phyloP scores from a whole-genome alignment of 345 rosid species.

The Geranium rotundifolium region DNA sequence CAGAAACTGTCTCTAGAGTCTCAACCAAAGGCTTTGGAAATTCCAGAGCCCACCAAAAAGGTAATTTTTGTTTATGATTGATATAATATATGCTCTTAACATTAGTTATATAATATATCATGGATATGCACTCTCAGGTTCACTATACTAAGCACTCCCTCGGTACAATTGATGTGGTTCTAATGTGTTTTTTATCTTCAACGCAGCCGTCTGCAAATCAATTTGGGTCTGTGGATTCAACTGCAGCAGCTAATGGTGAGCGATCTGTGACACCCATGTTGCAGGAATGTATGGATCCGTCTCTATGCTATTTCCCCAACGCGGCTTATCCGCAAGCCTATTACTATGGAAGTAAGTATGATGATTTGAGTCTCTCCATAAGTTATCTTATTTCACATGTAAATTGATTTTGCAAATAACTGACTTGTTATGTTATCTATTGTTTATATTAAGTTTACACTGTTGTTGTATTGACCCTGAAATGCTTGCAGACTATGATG shows the following conservation, averaged over 20 bases:
- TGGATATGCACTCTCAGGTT: not conserved
- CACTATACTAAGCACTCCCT: too few species aligned
- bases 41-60: slow-evolving; percentile 70
- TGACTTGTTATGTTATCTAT: not conserved
- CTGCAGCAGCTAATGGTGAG: slow-evolving; percentile 36
- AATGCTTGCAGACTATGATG: slow-evolving; percentile 31
- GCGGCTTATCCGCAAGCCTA: slow-evolving; percentile 37
- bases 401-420: not conserved
- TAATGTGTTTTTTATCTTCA: not conserved
- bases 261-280: slow-evolving; percentile 49
- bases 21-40: slow-evolving; percentile 49
- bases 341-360: slow-evolving; percentile 39
- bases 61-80: slow-evolving; percentile 10
- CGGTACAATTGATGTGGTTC: too few species aligned
- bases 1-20: slow-evolving; percentile 66
- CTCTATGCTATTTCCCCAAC: slow-evolving; percentile 53
- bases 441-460: too few species aligned
- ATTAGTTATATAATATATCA: not conserved
- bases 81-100: not conserved
- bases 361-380: not conserved
- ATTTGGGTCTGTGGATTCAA: slow-evolving; percentile 47
- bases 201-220: slow-evolving; percentile 51
- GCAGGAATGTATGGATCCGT: slow-evolving; percentile 49
- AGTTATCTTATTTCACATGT: not conserved
- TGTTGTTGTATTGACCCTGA: slow-evolving; percentile 1